These are phyloP conservation scores for Hypoxylon rubiginosum DNA, from an alignment of 2,329 filamentous ascomycete genomes.

Conservation along the genomic window DNA sequence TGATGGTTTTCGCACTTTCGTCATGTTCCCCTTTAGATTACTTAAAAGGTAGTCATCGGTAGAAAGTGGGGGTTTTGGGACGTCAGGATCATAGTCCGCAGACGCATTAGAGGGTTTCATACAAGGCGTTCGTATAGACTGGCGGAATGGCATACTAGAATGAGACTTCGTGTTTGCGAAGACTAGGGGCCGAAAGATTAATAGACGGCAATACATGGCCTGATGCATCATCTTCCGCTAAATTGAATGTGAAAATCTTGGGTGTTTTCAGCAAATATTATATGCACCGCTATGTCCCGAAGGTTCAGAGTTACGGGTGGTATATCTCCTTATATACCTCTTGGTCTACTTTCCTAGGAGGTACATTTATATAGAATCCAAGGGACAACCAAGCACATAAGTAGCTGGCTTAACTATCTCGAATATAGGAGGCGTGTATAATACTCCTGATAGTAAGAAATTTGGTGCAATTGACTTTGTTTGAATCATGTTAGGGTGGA, in stretches of 20 bases:
- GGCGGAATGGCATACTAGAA: constrained; percentile 36
- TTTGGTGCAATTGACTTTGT: too few relatives aligned
- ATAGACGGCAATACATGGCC: background rate
- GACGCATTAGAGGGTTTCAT: constrained; percentile 22
- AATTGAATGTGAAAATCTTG: background rate
- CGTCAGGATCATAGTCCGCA: constrained; percentile 22
- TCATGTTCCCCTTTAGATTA: constrained; percentile 13
- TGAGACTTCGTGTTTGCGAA: constrained; percentile 21
- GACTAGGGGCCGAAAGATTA: background rate
- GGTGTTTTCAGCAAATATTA: background rate
- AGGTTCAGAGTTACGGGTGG: background rate
- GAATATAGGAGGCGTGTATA: too few relatives aligned
- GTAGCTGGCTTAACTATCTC: too few relatives aligned
- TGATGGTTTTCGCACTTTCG: constrained; percentile 9
- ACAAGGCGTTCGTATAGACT: constrained; percentile 38
- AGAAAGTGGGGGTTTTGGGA: constrained; percentile 18
- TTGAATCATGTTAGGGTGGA: too few relatives aligned
- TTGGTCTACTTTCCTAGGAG: too few relatives aligned
- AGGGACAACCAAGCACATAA: too few relatives aligned
- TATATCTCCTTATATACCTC: too few relatives aligned
- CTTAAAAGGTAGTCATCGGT: background rate
- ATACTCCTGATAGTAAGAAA: too few relatives aligned
- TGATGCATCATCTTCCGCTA: background rate
- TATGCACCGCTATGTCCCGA: background rate
- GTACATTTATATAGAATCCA: too few relatives aligned